Percentiles rank a stretch among this genome's conserved stretches.
Evolutionary conservation across 2,329 filamentous ascomycete species (phyloP).

Genomic region (Talaromyces sp.): DNA sequence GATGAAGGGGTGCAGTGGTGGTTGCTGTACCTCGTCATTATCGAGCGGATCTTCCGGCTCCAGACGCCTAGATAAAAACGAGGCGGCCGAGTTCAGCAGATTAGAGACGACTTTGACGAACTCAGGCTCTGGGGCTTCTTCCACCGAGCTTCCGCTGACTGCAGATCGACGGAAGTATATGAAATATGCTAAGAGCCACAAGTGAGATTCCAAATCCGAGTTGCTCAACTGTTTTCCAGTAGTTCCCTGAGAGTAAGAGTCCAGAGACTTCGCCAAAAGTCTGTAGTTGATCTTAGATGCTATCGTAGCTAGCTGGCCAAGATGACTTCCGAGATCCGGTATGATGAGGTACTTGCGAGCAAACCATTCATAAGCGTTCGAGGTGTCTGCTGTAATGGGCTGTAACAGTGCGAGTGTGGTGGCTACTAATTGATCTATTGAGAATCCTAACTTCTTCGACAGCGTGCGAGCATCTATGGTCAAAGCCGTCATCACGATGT

Average conservation of each 20-base stretch:
- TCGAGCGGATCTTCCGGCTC: constrained; percentile 39
- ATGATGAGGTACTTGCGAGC: constrained; percentile 46
- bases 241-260: constrained; percentile 28
- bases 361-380: constrained; percentile 47
- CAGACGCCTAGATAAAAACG: constrained; percentile 51
- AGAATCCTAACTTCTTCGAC: constrained; percentile 22
- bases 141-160: constrained; percentile 35
- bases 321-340: constrained; percentile 37
- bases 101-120: constrained; percentile 56
- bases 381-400: constrained; percentile 42
- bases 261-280: constrained; percentile 41
- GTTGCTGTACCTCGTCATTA: constrained; percentile 26
- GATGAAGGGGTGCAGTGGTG: constrained; percentile 53
- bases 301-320: constrained; percentile 41
- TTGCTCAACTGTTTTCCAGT: constrained; percentile 26
- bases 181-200: constrained; percentile 59
- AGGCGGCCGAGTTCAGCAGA: constrained; percentile 55
- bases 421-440: constrained; percentile 29
- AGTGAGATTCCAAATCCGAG: constrained; percentile 40
- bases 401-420: constrained; percentile 42
- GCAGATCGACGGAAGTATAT: constrained; percentile 56
- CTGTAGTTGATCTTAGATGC: constrained; percentile 52
- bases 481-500: constrained; percentile 37
- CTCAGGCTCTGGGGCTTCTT: constrained; percentile 48
- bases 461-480: constrained; percentile 27